These are phyloP conservation scores for Tolypocladium guangdongense DNA, from an alignment of 2,329 filamentous ascomycete species.

Conservation along the genomic window DNA sequence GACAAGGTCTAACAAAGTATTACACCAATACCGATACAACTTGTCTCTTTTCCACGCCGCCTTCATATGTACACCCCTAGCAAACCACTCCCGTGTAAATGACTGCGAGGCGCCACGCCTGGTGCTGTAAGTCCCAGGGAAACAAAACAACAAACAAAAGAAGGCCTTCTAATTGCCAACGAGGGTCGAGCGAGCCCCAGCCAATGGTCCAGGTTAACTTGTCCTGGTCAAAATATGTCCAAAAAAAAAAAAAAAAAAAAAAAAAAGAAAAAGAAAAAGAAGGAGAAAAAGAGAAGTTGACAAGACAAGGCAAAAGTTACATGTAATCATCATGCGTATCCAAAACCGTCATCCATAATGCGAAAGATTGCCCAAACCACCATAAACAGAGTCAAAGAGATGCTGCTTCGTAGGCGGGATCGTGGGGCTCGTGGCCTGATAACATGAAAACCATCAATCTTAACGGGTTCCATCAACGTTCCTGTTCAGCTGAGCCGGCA, in stretches of 20 bases:
- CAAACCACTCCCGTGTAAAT: not conserved
- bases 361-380: not conserved
- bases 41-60: not conserved
- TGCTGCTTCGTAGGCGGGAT: not conserved
- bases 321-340: not conserved
- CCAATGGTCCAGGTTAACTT: not conserved
- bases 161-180: not conserved
- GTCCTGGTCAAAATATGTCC: not conserved
- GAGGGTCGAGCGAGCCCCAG: not conserved
- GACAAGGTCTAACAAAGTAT: not conserved
- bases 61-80: not conserved
- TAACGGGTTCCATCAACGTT: not conserved
- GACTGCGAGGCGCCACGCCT: constrained; percentile 1
- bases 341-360: not conserved
- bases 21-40: not conserved
- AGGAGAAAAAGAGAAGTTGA: not conserved
- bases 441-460: not conserved
- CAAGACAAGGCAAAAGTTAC: not conserved
- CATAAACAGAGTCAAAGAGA: not conserved
- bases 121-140: constrained; percentile 5
- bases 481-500: not conserved
- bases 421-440: not conserved
- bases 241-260: not conserved
- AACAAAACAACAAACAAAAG: not conserved
- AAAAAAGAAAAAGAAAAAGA: no score